A percentile compares a stretch with the other conserved stretches of the same genome.
Conservation (phyloP, 73 alveolate species). For the Symbiodinium natans region DNA sequence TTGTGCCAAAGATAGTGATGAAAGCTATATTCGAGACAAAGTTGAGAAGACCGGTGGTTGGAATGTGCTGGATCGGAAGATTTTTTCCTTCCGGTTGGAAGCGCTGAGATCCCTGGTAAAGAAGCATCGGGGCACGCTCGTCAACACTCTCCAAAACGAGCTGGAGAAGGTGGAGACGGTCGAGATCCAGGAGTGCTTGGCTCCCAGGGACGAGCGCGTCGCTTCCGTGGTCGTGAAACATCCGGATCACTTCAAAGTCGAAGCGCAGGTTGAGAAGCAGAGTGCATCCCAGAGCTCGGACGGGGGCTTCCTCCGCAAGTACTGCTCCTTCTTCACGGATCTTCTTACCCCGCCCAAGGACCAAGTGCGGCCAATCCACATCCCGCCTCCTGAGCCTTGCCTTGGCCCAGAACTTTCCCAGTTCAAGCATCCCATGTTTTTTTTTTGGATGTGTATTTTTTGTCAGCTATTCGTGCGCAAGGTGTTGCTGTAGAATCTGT, state of each 20-base stretch:
- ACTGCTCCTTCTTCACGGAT: constrained; percentile 18
- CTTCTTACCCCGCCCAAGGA: constrained; percentile 25
- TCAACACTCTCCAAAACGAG: not conserved
- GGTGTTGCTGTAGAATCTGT: too few relatives aligned
- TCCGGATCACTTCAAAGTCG: too few relatives aligned
- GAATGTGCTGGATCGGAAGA: constrained; percentile 20
- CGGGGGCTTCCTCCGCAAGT: constrained; percentile 18
- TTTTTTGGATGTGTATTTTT: too few relatives aligned
- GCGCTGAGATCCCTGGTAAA: constrained; percentile 47
- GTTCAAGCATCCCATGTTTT: too few relatives aligned
- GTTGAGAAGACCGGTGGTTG: constrained; percentile 14
- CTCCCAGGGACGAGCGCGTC: not conserved
- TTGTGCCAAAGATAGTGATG: constrained; percentile 29
- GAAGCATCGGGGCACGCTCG: constrained; percentile 43
- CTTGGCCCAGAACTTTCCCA: too few relatives aligned
- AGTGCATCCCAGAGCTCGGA: not conserved
- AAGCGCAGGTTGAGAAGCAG: not conserved
- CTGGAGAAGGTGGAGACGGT: not conserved
- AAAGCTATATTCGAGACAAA: constrained; percentile 19
- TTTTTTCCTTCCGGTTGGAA: constrained; percentile 41
- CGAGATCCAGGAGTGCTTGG: not conserved
- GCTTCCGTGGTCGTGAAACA: not conserved
- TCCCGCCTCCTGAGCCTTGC: not conserved
- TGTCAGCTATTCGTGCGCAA: too few relatives aligned
- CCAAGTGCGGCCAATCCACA: not conserved